Evolutionary conservation across 2,329 filamentous ascomycete genomes (phyloP), one percentile per base, ranked within the genome.

Genomic region (Aspergillus ochraceus): DNA sequence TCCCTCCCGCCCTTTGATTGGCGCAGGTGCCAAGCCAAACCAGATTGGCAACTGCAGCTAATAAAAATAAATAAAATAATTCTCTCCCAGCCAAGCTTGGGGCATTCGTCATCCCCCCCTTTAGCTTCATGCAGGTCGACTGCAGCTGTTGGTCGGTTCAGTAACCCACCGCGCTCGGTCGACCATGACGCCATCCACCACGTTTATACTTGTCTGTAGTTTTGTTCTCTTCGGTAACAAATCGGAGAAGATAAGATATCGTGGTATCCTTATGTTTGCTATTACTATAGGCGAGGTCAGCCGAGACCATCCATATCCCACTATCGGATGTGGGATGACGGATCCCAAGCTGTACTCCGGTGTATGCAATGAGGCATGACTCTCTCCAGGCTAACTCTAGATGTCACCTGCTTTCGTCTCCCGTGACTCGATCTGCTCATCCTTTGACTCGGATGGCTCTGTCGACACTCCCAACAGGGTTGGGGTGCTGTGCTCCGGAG

Each of bases 401-500:
- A 32, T 36, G 60, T 60, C n/a, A 45, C 55, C 49, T 59, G 51
- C 20, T 51, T 32, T 55, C 24, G 9, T 47, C 45, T 47, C 45
- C 54, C 17, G 54, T 26, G 36, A n/a, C 36, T 17, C 36, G 36
- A 4, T 42, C 36, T 36, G 32, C 32, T 42, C 36, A 20, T 64
- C 58, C 39, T 57, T 59, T 11, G 59, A 61, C 11, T 56, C 54
- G 3, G 60, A 64, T 10, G 63, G 60, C 49, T 54, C 51, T 20
- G 63, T 59, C 3, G 60, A 60, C 19, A 66, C 61, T 1, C 61
- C 62, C 20, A 65, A 46, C 47, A 67, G 26, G 11, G 61, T 57
- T 14, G 61, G 55, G 12, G 56, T 58, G 10, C 32, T 49, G 17
- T 57, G 30, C 10, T 49, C 57, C 8, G 75, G 69, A 22, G 71